Percentiles rank a stretch among this genome's conserved stretches.
phyloP scores from a whole-genome alignment of 2,329 filamentous ascomycete genomes.

The Botrytis hyacinthi region DNA sequence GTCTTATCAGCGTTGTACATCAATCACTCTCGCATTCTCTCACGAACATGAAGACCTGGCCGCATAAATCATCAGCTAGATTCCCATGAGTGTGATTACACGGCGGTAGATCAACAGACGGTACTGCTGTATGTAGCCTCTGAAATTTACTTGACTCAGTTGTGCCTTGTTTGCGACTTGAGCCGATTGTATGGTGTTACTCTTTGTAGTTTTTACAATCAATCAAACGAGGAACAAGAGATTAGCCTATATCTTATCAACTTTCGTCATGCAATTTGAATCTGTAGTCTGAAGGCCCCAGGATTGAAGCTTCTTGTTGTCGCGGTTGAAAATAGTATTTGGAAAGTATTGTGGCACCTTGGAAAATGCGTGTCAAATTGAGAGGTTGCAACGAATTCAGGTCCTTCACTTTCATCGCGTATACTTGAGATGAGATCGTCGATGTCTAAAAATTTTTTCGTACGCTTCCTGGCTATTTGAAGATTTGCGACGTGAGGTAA shows the following conservation, averaged over 20 bases:
- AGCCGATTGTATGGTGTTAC: neutral
- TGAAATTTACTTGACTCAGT: neutral
- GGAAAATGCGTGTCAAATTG: neutral
- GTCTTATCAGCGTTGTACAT: neutral
- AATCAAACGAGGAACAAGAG: neutral
- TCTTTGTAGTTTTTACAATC: neutral
- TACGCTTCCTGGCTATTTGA: neutral
- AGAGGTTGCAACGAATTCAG: neutral
- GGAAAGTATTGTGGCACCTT: neutral
- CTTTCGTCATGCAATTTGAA: accelerated
- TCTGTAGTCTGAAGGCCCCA: neutral
- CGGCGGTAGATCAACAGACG: neutral
- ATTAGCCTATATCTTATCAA: neutral
- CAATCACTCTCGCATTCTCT: neutral
- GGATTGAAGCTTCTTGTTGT: neutral
- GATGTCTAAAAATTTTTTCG: neutral
- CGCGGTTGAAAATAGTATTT: neutral
- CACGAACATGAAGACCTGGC: neutral
- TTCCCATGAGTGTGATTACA: neutral
- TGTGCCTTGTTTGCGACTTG: neutral
- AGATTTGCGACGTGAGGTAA: neutral
- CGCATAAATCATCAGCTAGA: neutral
- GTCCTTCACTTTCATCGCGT: neutral
- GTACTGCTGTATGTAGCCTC: neutral
- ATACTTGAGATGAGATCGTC: neutral